Conservation (phyloP, 495 filamentous ascomycete species). For the Tuber indicum region DNA sequence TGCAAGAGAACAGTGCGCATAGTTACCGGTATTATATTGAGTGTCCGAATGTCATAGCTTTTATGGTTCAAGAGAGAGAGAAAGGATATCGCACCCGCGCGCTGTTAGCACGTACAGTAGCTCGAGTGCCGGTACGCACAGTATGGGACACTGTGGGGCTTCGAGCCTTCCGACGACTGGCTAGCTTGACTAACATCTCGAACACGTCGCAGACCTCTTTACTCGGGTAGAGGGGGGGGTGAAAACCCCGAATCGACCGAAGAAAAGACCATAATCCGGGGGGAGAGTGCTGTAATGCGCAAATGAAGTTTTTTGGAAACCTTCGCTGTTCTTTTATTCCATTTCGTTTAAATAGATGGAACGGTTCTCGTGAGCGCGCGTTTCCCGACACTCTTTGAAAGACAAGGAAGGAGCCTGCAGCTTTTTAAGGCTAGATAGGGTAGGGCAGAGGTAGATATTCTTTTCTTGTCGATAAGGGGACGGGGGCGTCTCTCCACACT, state of each 20-base stretch:
- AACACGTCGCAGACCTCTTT: neutral
- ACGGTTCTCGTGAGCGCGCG: neutral
- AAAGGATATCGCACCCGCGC: neutral
- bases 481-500: conserved; percentile 28
- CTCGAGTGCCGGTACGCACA: neutral
- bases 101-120: neutral
- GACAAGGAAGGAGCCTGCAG: neutral
- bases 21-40: neutral
- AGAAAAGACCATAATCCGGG: neutral
- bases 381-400: neutral
- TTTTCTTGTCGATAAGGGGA: conserved; percentile 30
- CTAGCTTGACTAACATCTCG: neutral
- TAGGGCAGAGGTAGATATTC: conserved; percentile 17
- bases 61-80: neutral
- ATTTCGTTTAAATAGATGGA: neutral
- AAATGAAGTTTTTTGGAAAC: neutral
- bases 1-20: neutral
- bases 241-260: neutral
- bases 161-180: neutral
- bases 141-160: neutral
- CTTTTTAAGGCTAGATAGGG: neutral
- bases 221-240: neutral
- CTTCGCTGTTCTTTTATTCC: neutral
- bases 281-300: neutral
- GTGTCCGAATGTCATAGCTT: neutral